A percentile compares a stretch with the other conserved stretches of the same genome.
phyloP scores from a whole-genome alignment of 495 filamentous ascomycete genomes.

The Staphylotrichum longicolle region DNA sequence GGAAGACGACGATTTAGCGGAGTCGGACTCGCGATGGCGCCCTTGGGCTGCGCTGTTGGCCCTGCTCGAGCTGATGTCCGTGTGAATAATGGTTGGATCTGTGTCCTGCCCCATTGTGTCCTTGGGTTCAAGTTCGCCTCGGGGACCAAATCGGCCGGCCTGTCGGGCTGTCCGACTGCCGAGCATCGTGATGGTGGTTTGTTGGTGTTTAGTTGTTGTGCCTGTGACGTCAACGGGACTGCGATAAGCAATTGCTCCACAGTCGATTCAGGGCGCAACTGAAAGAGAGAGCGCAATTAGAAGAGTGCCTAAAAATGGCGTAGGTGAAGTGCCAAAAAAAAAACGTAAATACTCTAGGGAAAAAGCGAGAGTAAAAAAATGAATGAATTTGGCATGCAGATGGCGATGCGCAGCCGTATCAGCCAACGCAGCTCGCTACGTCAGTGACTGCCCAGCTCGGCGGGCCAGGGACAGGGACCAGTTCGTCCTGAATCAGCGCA shows the following conservation, averaged over 20 bases:
- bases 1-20: not conserved
- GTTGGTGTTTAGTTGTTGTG: not conserved
- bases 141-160: constrained; percentile 9
- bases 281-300: not conserved
- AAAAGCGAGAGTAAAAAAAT: too few species aligned
- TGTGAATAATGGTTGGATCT: constrained; percentile 15
- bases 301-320: not conserved
- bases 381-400: too few species aligned
- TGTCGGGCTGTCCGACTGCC: constrained; percentile 17
- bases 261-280: not conserved
- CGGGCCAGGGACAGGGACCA: not conserved
- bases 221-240: constrained; percentile 8
- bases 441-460: not conserved
- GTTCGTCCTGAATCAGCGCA: not conserved
- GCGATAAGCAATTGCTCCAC: constrained; percentile 5
- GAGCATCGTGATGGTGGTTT: constrained; percentile 12
- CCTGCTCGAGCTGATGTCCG: not conserved
- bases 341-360: not conserved
- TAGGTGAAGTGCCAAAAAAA: not conserved
- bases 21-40: not conserved
- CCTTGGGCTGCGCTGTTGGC: not conserved
- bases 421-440: not conserved
- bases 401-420: too few species aligned
- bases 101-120: constrained; percentile 8
- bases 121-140: constrained; percentile 5